Base-by-base conservation (phyloP, 2,329 filamentous ascomycete genomes). In the Nothopassalora personata region DNA sequence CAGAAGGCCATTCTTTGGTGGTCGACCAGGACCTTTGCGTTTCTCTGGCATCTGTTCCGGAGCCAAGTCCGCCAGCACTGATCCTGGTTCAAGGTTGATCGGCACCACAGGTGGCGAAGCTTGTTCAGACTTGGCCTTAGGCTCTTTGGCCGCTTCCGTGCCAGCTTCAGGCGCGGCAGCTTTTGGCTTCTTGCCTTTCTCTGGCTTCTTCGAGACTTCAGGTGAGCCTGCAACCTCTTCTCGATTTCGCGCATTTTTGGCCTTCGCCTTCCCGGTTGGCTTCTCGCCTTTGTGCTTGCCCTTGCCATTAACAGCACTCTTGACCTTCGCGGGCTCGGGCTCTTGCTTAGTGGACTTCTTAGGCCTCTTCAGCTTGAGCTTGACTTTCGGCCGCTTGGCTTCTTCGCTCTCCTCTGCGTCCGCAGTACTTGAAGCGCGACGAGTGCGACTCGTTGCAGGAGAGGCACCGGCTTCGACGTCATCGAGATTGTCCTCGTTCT, bases 1-100 rank as follows among this genome's bases (percentile, higher is more conserved):
- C 84, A 91, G 90, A 70, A 91, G 82, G 30, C 89, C 89, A 68
- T 92, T 89, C 76, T 92, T 92, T 0, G 89, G 89, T 19, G 89
- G 89, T 55, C 89, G 79, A n/a, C 89, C 89, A 9, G 89, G 89
- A 13, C 89, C 89, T 65, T 89, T 85, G 63, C 88, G 86, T 74
- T 84, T 88, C 30, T 84, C 82, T 31, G 84, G 74, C 5, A 79
- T 74, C 47, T 74, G 67, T 43, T 69, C 70, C 5, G 67, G 65
- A 8, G 69, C 64, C 13, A 72, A 61, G 45, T 66, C 68, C 39
- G 67, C 68, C 43, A 73, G 64, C 15, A 69, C 66, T 4, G 72
- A 72, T 27, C 66, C 70, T 8, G 69, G 61, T 50, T 70, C 66
- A 31, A 70, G 63, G 15, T 58, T 58, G 43, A 60, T 55, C 13